Percentiles rank a stretch among this genome's conserved stretches.
phyloP scores from a whole-genome alignment of 805 yeast species.

The Wickerhamomyces chaumierensis region DNA sequence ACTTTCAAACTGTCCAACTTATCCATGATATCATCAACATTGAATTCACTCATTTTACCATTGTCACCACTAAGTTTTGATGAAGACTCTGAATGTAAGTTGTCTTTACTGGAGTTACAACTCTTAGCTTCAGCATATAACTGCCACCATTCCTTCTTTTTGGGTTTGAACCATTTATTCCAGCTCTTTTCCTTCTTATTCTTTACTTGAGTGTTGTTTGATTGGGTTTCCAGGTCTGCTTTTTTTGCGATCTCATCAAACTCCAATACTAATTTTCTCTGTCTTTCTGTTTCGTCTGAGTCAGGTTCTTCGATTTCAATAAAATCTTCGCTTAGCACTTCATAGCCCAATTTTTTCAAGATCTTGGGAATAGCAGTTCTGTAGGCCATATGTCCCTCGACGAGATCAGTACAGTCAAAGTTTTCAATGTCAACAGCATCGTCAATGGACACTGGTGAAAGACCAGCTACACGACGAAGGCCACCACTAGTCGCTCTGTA shows the following conservation, averaged over 20 bases:
- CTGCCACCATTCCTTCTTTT: constrained; percentile 50
- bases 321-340: constrained; percentile 81
- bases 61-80: no score
- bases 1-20: constrained; percentile 7
- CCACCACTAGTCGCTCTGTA: constrained; percentile 97
- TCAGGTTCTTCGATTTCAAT: constrained; percentile 95
- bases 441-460: constrained; percentile 51
- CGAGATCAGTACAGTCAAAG: constrained; percentile 74
- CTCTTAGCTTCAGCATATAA: constrained; percentile 16
- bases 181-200: constrained; percentile 26
- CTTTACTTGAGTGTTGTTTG: constrained; percentile 19
- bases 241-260: constrained; percentile 75
- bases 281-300: constrained; percentile 75
- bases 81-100: not conserved
- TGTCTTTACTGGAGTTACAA: constrained; percentile 7
- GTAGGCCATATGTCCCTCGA: constrained; percentile 96
- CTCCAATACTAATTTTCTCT: constrained; percentile 70
- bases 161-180: constrained; percentile 38
- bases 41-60: constrained; percentile 9
- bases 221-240: constrained; percentile 31
- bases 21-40: constrained; percentile 12
- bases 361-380: constrained; percentile 87
- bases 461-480: constrained; percentile 79
- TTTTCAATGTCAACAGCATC: constrained; percentile 62
- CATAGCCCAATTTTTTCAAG: constrained; percentile 59